These are phyloP conservation scores for Onygena corvina DNA, from an alignment of 2,329 filamentous ascomycete species.

Conservation along the genomic window DNA sequence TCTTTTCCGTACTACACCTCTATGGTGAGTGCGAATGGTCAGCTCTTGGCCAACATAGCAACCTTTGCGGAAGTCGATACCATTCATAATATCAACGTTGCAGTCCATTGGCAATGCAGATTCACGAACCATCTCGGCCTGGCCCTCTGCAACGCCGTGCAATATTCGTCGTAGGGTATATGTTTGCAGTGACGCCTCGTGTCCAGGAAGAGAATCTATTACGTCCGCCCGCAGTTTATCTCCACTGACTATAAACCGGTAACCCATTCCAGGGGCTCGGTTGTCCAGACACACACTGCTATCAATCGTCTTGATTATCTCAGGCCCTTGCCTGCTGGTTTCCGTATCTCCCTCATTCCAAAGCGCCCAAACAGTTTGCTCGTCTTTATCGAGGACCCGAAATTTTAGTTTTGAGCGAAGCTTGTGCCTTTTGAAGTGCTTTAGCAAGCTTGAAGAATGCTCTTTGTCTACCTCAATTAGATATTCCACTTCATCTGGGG, in stretches of 20 bases:
- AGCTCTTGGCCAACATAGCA: constrained; percentile 96
- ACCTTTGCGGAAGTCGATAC: constrained; percentile 86
- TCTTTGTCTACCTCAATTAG: constrained; percentile 70
- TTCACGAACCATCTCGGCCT: constrained; percentile 59
- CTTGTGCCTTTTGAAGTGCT: constrained; percentile 74
- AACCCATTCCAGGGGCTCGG: constrained; percentile 31
- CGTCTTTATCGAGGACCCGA: constrained; percentile 51
- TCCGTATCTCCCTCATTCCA: constrained; percentile 49
- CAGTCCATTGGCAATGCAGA: constrained; percentile 71
- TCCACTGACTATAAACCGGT: constrained; percentile 27
- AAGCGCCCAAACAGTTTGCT: constrained; percentile 57
- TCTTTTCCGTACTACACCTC: constrained; percentile 82
- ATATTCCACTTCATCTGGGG: constrained; percentile 39
- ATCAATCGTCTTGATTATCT: constrained; percentile 3
- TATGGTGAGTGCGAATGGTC: constrained; percentile 89
- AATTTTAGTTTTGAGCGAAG: constrained; percentile 67
- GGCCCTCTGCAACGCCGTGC: constrained; percentile 73
- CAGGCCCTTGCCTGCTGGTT: constrained; percentile 15
- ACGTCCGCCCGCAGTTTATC: constrained; percentile 23
- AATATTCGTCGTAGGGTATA: constrained; percentile 71
- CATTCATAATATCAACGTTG: constrained; percentile 76
- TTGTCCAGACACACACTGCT: constrained; percentile 28
- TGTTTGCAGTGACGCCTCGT: constrained; percentile 41
- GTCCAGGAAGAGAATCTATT: constrained; percentile 32
- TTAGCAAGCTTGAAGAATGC: constrained; percentile 50